Evolutionary conservation across 768 basidiomycete species (phyloP).

Genomic region (Nidularia pulvinata): DNA sequence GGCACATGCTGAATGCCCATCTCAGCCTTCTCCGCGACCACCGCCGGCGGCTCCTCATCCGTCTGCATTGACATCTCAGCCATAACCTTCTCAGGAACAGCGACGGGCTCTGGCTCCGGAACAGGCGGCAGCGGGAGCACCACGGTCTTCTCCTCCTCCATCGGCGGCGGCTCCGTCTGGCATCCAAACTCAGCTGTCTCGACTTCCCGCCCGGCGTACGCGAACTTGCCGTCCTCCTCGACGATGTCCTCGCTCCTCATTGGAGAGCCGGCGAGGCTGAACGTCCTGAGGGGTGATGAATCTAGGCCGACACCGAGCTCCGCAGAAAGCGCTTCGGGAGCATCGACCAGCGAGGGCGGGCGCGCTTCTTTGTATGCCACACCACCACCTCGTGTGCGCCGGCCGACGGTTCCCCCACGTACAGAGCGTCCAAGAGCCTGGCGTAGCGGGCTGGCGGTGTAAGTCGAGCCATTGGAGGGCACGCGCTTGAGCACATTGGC

Average conservation of each 20-base stretch:
- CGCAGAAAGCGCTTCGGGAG: slow-evolving; percentile 70
- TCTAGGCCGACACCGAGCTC: slow-evolving; percentile 41
- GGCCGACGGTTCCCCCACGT: slow-evolving; percentile 47
- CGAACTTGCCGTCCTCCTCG: slow-evolving; percentile 33
- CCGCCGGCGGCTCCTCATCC: slow-evolving; percentile 32
- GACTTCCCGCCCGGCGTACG: slow-evolving; percentile 32
- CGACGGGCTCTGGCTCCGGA: slow-evolving; percentile 21
- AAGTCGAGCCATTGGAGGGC: slow-evolving; percentile 42
- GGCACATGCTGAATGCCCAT: slow-evolving; percentile 45
- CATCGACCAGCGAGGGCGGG: slow-evolving; percentile 69
- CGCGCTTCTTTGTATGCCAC: slow-evolving; percentile 70
- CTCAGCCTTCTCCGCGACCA: slow-evolving; percentile 35
- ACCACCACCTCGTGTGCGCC: slow-evolving; percentile 58
- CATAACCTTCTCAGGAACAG: slow-evolving; percentile 16
- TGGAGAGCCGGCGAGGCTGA: slow-evolving; percentile 37
- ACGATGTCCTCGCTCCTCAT: slow-evolving; percentile 32
- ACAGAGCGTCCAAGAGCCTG: slow-evolving; percentile 50
- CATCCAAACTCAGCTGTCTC: slow-evolving; percentile 64
- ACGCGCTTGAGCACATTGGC: slow-evolving; percentile 74
- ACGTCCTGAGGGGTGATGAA: slow-evolving; percentile 33
- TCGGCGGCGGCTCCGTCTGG: slow-evolving; percentile 41
- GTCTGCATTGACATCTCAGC: slow-evolving; percentile 47
- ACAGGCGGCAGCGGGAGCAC: slow-evolving; percentile 24
- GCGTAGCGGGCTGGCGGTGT: slow-evolving; percentile 60
- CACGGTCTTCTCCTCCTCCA: slow-evolving; percentile 20